Conservation (phyloP, 1,284 basidiomycete genomes). For the Anthracocystis setariae region DNA sequence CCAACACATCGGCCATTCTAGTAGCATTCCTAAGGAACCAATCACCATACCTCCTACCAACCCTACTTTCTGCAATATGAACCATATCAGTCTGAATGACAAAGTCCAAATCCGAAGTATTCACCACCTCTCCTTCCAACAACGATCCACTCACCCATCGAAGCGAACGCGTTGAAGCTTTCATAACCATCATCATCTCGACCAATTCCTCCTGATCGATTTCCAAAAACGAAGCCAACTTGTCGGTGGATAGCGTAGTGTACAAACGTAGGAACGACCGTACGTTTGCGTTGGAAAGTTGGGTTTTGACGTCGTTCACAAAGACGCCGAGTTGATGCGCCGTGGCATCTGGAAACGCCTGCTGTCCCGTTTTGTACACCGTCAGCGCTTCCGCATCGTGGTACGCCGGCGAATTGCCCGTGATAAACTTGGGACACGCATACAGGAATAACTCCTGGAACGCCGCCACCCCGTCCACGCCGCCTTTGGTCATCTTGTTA, state of each 20-base stretch:
- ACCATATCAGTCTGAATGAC: conserved; percentile 95
- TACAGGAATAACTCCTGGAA: conserved; percentile 95
- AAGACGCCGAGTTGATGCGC: conserved; percentile 86
- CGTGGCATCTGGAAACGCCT: conserved; percentile 76
- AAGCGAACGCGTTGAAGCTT: conserved; percentile 75
- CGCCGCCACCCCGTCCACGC: conserved; percentile 77
- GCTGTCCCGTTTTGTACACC: conserved; percentile 70
- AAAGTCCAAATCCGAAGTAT: conserved; percentile 93
- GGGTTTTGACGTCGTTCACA: conserved; percentile 80
- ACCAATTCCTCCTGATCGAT: conserved; percentile 91
- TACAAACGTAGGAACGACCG: conserved; percentile 94
- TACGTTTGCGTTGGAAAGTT: conserved; percentile 82
- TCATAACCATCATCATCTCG: conserved; percentile 96
- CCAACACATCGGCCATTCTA: conserved; percentile 59
- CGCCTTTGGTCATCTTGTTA: conserved; percentile 78
- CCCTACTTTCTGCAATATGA: conserved; percentile 91
- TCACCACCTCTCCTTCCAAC: conserved; percentile 85
- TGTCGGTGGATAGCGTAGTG: conserved; percentile 88
- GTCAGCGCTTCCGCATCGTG: conserved; percentile 79
- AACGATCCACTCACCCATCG: conserved; percentile 77
- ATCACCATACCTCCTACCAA: conserved; percentile 89
- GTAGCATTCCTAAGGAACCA: conserved; percentile 84
- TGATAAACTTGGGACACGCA: conserved; percentile 96
- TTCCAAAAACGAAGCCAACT: conserved; percentile 87
- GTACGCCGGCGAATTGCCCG: conserved; percentile 86